Percentiles rank a stretch among this genome's conserved stretches.
phyloP scores from a whole-genome alignment of 2,329 filamentous ascomycete genomes.

The Stagonosporopsis vannaccii region DNA sequence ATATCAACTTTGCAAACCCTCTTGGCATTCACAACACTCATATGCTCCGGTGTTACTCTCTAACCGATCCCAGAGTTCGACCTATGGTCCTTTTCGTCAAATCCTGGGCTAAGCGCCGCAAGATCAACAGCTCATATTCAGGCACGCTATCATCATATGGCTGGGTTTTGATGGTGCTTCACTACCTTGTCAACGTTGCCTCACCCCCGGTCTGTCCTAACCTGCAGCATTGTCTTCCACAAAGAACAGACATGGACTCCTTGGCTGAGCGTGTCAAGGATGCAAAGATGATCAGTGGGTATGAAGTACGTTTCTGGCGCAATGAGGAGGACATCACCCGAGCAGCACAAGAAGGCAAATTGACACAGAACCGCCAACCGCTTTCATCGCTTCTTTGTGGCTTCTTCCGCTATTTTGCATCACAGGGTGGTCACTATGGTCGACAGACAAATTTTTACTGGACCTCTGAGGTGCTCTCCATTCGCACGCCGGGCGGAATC shows the following conservation, averaged over 20 bases:
- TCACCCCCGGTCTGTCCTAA: slow-evolving; percentile 85
- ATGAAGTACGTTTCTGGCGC: slow-evolving; percentile 78
- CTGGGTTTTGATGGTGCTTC: slow-evolving; percentile 89
- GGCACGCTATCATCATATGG: slow-evolving; percentile 90
- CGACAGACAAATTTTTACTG: slow-evolving; percentile 73
- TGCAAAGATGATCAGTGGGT: slow-evolving; percentile 65
- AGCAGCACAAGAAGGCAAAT: slow-evolving; percentile 63
- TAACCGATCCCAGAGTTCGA: slow-evolving; percentile 77
- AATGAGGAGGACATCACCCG: slow-evolving; percentile 73
- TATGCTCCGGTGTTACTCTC: slow-evolving; percentile 82
- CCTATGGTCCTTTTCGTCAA: slow-evolving; percentile 87
- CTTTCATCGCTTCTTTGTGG: slow-evolving; percentile 76
- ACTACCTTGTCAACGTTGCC: slow-evolving; percentile 85
- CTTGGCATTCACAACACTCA: slow-evolving; percentile 84
- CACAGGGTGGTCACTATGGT: slow-evolving; percentile 44
- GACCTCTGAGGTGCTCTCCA: slow-evolving; percentile 79
- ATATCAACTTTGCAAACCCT: slow-evolving; percentile 89
- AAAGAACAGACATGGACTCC: slow-evolving; percentile 18
- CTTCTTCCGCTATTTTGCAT: slow-evolving; percentile 88
- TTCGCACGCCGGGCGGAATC: slow-evolving; percentile 75
- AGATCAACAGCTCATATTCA: slow-evolving; percentile 85
- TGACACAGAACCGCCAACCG: slow-evolving; percentile 74
- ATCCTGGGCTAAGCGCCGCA: slow-evolving; percentile 84
- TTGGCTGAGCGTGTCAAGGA: slow-evolving; percentile 51
- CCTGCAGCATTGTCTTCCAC: slow-evolving; percentile 66